A percentile compares a stretch with the other conserved stretches of the same genome.
Evolutionary conservation across 306 rosid species (phyloP).

Genomic region (Vigna angularis): DNA sequence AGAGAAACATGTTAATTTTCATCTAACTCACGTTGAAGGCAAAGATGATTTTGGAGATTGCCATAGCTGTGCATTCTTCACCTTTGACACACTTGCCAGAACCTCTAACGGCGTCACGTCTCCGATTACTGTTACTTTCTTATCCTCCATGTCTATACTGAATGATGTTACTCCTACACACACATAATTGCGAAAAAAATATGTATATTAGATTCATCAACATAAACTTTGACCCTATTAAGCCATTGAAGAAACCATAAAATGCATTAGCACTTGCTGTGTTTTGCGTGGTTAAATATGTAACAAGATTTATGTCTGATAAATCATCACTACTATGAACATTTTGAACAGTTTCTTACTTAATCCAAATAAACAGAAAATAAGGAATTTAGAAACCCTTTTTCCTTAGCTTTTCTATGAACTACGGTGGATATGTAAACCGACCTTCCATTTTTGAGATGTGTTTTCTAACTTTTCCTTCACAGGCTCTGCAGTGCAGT

Average conservation of each 20-base stretch:
- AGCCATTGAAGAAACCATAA: too few species aligned
- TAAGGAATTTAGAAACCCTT: too few species aligned
- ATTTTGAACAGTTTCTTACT: too few species aligned
- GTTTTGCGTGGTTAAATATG: too few species aligned
- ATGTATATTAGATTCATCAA: too few species aligned
- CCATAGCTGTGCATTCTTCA: conserved; percentile 80
- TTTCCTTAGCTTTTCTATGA: too few species aligned
- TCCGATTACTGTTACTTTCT: conserved; percentile 73
- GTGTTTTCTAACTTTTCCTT: conserved; percentile 70
- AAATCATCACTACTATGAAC: too few species aligned
- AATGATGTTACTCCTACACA: conserved; percentile 78
- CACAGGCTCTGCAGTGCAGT: conserved; percentile 46
- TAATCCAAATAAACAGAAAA: too few species aligned
- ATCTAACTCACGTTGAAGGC: background rate
- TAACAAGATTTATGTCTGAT: too few species aligned
- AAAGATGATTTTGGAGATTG: conserved; percentile 49
- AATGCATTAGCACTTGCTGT: background rate
- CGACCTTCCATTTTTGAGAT: conserved; percentile 54
- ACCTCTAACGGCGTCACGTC: conserved; percentile 67
- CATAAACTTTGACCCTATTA: too few species aligned
- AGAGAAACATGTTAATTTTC: too few species aligned
- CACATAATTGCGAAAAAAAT: background rate
- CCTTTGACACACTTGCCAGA: conserved; percentile 75
- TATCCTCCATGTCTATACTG: conserved; percentile 65
- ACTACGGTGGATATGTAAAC: too few species aligned